Evolutionary conservation across 768 basidiomycete genomes (phyloP), one percentile per base, ranked within the genome.

Genomic region (Boletus coccyginus): DNA sequence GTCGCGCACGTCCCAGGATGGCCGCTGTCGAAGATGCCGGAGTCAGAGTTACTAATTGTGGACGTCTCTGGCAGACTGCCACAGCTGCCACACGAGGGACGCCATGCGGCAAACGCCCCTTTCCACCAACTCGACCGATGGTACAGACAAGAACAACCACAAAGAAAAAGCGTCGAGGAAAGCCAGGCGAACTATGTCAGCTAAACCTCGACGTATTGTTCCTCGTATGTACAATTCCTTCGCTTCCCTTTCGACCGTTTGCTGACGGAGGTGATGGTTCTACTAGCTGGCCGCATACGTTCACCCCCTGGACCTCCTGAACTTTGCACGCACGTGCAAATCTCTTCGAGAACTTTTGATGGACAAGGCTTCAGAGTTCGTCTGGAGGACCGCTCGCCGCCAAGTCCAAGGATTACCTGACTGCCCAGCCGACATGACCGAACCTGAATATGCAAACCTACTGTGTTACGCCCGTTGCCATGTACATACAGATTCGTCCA

Each of bases 391-490:
- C 9, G 59, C 54, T 7, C 70, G 77, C 19, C 50, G 50, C 14
- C 72, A 71, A 47, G 63, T 77, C 13, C 50, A 60, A 21, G 73
- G 69, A 9, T 67, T 81, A 7, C 81, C 81, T 7, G 49, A 51
- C 4, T 56, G 49, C 43, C 49, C 55, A 10, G 21, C 2, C 5
- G 55, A 56, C 29, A 16, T 50, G 36, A 70, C 62, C 19, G 80
- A 82, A 52, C 73, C 73, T 0, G 71, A 77, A 55, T 81, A 75
- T 56, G 75, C 76, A 21, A 75, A 70, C 52, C 73, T 82, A 13
- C 71, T 69, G 19, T 82, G 61, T 41, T 50, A 41, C 13, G 14
- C 53, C 7, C 59, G 53, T 19, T 81, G 62, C 52, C 45, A 61
- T n/a, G 62, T 57, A 24, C 21, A 53, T 50, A 35, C 21, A 13